Conservation (phyloP, 1,284 basidiomycete species). For the Bondarzewia mesenterica region DNA sequence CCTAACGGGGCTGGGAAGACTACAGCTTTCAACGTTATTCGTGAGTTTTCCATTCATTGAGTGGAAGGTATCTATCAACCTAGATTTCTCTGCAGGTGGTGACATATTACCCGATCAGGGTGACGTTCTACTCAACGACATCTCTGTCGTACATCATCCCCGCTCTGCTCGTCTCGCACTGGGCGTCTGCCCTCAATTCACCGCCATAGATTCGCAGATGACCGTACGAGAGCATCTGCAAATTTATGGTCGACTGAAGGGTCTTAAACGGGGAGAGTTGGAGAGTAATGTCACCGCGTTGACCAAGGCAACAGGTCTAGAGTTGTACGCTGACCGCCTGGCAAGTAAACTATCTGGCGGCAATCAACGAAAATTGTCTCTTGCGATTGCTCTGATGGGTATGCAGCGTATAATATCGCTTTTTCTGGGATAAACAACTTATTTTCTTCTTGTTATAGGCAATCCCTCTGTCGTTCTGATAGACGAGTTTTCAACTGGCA, state of each 20-base stretch:
- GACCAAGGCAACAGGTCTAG: slow-evolving; percentile 52
- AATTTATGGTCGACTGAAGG: slow-evolving; percentile 64
- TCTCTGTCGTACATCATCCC: slow-evolving; percentile 54
- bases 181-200: slow-evolving; percentile 79
- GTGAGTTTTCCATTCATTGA: slow-evolving; percentile 29
- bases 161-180: slow-evolving; percentile 56
- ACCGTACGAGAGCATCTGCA: slow-evolving; percentile 71
- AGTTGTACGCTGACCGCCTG: slow-evolving; percentile 57
- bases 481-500: slow-evolving; percentile 78
- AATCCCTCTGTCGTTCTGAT: slow-evolving; percentile 75
- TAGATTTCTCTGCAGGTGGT: slow-evolving; percentile 34
- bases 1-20: slow-evolving; percentile 78
- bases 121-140: slow-evolving; percentile 56
- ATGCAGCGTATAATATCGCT: slow-evolving; percentile 12
- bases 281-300: slow-evolving; percentile 47
- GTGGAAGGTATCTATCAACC: not conserved
- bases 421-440: not conserved
- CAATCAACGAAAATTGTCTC: slow-evolving; percentile 71
- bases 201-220: slow-evolving; percentile 70
- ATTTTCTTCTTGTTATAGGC: slow-evolving; percentile 27
- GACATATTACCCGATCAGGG: slow-evolving; percentile 55
- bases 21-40: slow-evolving; percentile 70
- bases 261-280: slow-evolving; percentile 47
- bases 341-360: slow-evolving; percentile 73
- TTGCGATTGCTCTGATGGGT: slow-evolving; percentile 77